phyloP scores from a whole-genome alignment of 768 basidiomycete genomes.

The Boletus rubescentipes region DNA sequence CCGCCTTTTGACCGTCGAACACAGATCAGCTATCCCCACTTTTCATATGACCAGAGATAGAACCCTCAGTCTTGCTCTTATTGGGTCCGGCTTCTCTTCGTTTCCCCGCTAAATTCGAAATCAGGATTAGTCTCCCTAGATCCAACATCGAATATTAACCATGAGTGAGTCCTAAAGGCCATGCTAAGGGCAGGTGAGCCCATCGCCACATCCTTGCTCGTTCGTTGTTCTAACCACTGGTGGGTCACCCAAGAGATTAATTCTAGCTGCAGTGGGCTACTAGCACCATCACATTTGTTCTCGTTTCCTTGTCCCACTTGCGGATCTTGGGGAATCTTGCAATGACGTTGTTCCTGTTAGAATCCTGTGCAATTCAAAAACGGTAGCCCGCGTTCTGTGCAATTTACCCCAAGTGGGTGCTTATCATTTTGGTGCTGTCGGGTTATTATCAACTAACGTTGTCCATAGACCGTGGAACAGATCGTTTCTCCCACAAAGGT shows the following conservation, averaged over 20 bases:
- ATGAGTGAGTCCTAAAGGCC: too few relatives aligned
- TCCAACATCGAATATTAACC: neutral
- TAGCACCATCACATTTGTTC: neutral
- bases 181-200: too few relatives aligned
- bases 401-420: neutral
- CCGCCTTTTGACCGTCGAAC: neutral
- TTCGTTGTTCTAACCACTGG: neutral
- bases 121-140: too few relatives aligned
- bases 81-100: neutral
- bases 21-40: neutral
- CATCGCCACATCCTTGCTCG: neutral
- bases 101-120: neutral
- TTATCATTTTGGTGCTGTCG: neutral
- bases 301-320: neutral
- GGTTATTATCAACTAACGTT: neutral
- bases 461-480: neutral
- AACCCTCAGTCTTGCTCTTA: too few relatives aligned
- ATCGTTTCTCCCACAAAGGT: neutral
- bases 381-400: too few relatives aligned
- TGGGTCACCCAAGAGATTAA: neutral
- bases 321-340: neutral
- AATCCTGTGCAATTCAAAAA: neutral
- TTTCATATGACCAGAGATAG: neutral
- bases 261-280: neutral
- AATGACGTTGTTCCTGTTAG: neutral